Evolutionary conservation across 78 protist species (phyloP).

Genomic region (Dictyostelium capitatum): DNA sequence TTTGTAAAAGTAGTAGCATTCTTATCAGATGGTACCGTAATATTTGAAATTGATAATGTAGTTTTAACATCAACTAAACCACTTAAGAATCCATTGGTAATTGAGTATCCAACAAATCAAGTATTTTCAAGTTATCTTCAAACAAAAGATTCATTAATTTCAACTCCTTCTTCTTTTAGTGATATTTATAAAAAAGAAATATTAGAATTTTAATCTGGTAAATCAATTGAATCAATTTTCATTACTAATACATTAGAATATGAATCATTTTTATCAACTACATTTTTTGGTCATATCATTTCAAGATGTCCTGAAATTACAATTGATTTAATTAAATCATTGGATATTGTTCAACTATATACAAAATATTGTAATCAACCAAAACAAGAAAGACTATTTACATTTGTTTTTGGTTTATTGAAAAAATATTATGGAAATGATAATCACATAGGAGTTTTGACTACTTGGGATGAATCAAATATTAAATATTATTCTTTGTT

Average conservation of each 20-base stretch:
- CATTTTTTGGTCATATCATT: background rate
- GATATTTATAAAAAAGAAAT: no score
- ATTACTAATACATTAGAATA: no score
- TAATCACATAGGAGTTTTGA: background rate
- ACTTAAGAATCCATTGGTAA: background rate
- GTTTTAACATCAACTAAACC: background rate
- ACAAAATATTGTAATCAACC: background rate
- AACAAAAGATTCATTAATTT: slow-evolving; percentile 29
- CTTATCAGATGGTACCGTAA: slow-evolving; percentile 37
- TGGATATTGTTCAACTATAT: background rate
- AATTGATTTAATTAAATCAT: background rate
- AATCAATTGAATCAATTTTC: no score
- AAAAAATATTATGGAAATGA: background rate
- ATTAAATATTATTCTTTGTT: background rate
- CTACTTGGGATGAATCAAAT: background rate
- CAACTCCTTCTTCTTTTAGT: background rate
- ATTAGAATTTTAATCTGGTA: no score
- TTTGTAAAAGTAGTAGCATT: background rate
- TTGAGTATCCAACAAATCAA: slow-evolving; percentile 34
- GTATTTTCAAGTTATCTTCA: background rate
- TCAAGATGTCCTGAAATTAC: background rate
- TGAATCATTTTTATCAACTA: no score
- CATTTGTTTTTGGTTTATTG: background rate
- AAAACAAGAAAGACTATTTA: slow-evolving; percentile 4
- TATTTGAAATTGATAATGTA: background rate